Evolutionary conservation across 768 basidiomycete genomes (phyloP).

Genomic region (Tylopilus sp.): DNA sequence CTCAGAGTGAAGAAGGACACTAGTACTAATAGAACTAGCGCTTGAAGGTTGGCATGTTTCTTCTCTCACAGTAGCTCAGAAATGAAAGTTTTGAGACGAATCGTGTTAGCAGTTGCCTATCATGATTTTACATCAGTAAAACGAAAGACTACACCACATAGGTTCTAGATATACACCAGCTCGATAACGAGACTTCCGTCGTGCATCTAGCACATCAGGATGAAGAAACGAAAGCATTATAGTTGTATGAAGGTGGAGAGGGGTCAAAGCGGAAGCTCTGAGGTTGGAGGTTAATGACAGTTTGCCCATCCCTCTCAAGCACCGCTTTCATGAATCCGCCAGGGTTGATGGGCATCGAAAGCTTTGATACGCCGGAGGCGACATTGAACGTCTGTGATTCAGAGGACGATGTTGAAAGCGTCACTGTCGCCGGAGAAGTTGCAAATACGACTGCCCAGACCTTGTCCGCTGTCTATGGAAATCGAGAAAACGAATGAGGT

Average conservation of each 20-base stretch:
- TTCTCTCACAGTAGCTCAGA: too few species aligned
- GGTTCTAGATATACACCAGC: not conserved
- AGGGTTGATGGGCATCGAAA: slow-evolving; percentile 52
- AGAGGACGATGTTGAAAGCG: slow-evolving; percentile 47
- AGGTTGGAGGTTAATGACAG: slow-evolving; percentile 47
- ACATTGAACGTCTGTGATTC: slow-evolving; percentile 46
- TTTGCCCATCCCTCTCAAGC: slow-evolving; percentile 46
- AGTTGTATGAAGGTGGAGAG: slow-evolving; percentile 61
- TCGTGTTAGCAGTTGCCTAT: too few species aligned
- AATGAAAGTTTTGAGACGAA: too few species aligned
- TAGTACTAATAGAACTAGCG: too few species aligned
- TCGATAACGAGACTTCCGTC: not conserved
- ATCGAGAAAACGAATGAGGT: slow-evolving; percentile 5
- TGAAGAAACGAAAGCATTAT: slow-evolving; percentile 59
- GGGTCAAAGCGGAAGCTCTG: slow-evolving; percentile 51
- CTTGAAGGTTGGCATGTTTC: too few species aligned
- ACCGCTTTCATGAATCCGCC: slow-evolving; percentile 49
- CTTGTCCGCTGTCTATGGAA: slow-evolving; percentile 51
- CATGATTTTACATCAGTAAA: too few species aligned
- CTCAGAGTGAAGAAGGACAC: too few species aligned
- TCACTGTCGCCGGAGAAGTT: slow-evolving; percentile 52
- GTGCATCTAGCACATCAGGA: slow-evolving; percentile 15
- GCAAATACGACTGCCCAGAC: slow-evolving; percentile 71
- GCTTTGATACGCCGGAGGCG: slow-evolving; percentile 55
- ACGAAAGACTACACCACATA: too few species aligned